Base-by-base conservation (phyloP, 257 asterid species). In the Linderniella brevidens region DNA sequence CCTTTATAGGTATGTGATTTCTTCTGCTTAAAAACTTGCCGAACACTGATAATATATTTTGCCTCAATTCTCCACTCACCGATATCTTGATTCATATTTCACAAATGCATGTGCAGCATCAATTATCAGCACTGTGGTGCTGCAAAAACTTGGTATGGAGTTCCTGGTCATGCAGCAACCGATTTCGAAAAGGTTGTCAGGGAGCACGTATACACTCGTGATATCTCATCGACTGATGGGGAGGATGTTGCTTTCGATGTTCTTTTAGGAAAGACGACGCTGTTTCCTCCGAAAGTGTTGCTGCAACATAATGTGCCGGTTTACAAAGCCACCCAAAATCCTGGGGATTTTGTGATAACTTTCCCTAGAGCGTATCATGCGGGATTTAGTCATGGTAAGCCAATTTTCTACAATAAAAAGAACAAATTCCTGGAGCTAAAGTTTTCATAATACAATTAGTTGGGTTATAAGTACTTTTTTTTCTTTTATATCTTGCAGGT, bases 121-220 rank as follows among this genome's bases (percentile, higher is more conserved):
- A 88, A 88, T 60, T 88, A 84, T 69, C 98, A 84, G 56, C 96
- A 88, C 54, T 88, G 95, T 36, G 98, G 98, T 46, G 98, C 98
- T 19, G 93, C 96, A 58, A 88, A 88, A 70, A 88, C 95, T 8
- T 88, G 96, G 98, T 88, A 88, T 40, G 98, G 98, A 44, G 62
- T 88, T 64, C 98, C 96, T 50, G 98, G 98, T 68, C 82, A 75
- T 54, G 78, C 93, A 20, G 98, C 98, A 50, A 71, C 75, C 18
- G 87, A 69, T 54, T 88, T 88, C 17, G 96, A 88, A 67, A 84
- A 73, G 60, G 86, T 78, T 50, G 98, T 84, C 11, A 60, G 71
- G 63, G 82, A 76, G 64, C 84, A 77, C 53, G 96, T 88, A 7
- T 88, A 88, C 48, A 70, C 73, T 35, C 72, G 48, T 50, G 87